Evolutionary conservation across 345 rosid species (phyloP).

Genomic region (Citrus maxima): DNA sequence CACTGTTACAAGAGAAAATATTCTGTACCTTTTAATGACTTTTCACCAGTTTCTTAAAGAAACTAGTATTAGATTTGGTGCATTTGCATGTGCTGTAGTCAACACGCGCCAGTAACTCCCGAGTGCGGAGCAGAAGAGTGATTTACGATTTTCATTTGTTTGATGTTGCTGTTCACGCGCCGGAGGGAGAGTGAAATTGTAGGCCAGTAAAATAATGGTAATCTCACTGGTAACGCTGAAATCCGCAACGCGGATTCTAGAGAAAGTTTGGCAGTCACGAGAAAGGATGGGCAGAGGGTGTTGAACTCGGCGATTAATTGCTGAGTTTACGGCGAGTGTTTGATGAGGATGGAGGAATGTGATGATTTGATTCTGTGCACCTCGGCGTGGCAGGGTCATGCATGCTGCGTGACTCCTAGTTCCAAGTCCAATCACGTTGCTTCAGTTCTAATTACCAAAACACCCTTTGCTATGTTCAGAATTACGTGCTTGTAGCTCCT

Average conservation of each 20-base stretch:
- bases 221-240: conserved; percentile 1
- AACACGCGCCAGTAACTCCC: background rate
- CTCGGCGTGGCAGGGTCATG: conserved; percentile 11
- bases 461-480: background rate
- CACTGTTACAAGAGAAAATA: background rate
- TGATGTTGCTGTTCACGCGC: background rate
- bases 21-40: conserved; percentile 15
- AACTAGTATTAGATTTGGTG: background rate
- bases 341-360: background rate
- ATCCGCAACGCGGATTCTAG: background rate
- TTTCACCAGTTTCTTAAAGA: background rate
- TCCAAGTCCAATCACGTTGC: background rate
- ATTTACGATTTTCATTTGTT: background rate
- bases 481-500: background rate
- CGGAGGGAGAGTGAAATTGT: background rate
- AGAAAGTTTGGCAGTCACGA: conserved; percentile 13
- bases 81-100: background rate
- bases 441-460: background rate
- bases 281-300: background rate
- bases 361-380: conserved; percentile 7
- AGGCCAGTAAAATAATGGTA: background rate
- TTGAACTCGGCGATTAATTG: conserved; percentile 12
- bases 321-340: background rate
- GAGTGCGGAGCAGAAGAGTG: too few relatives aligned
- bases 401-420: conserved; percentile 9